A percentile compares a stretch with the other conserved stretches of the same genome.
These are phyloP conservation scores for Penicillium freii DNA, from an alignment of 2,329 filamentous ascomycete genomes.

Conservation along the genomic window DNA sequence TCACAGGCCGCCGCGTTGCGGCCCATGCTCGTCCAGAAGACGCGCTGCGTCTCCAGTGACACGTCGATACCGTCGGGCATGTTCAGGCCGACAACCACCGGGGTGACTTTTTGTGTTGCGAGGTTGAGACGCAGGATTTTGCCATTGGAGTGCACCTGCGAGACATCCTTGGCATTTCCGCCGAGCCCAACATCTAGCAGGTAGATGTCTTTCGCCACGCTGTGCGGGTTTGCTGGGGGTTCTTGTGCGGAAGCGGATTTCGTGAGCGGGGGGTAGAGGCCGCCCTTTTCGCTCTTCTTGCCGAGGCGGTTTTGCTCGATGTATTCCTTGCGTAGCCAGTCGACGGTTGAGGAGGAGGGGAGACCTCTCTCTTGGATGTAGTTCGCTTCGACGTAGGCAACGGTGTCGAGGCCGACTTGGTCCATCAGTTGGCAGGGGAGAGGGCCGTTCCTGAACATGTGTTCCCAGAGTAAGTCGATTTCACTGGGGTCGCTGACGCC, in stretches of 20 bases:
- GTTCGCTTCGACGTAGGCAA: constrained; percentile 54
- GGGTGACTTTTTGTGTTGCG: constrained; percentile 14
- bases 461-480: constrained; percentile 45
- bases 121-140: constrained; percentile 18
- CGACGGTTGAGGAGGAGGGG: constrained; percentile 36
- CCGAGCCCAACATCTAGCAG: constrained; percentile 28
- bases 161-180: constrained; percentile 17
- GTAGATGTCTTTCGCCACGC: constrained; percentile 17
- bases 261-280: constrained; percentile 37
- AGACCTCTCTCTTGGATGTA: constrained; percentile 52
- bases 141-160: constrained; percentile 17
- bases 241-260: constrained; percentile 5
- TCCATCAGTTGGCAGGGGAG: constrained; percentile 46
- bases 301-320: constrained; percentile 50
- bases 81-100: constrained; percentile 15
- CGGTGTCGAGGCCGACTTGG: constrained; percentile 53
- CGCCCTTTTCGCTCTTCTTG: constrained; percentile 34
- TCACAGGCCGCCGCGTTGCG: constrained; percentile 37
- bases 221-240: constrained; percentile 6
- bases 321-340: constrained; percentile 49
- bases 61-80: constrained; percentile 50
- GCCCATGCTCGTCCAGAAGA: constrained; percentile 56
- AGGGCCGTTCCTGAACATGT: constrained; percentile 39
- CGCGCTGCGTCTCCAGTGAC: constrained; percentile 30
- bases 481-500: constrained; percentile 49